These are phyloP conservation scores for Rheum nobile DNA, from an alignment of 148 eudicot genomes.

Conservation along the genomic window DNA sequence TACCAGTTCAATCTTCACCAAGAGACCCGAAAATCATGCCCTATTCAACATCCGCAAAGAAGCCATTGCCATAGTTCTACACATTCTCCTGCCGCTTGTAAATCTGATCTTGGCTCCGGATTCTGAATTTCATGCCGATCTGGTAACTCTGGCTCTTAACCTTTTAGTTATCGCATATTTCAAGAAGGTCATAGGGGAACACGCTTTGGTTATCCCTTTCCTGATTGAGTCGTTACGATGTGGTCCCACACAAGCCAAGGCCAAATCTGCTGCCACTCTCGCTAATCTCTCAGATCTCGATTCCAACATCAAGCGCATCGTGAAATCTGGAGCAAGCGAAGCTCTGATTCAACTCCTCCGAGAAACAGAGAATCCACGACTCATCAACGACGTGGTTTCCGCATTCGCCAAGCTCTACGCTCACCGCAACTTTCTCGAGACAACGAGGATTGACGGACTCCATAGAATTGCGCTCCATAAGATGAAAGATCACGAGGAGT, in stretches of 20 bases:
- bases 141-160: conserved; percentile 32
- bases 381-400: conserved; percentile 39
- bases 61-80: conserved; percentile 26
- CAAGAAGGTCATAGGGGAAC: conserved; percentile 26
- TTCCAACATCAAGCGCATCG: conserved; percentile 32
- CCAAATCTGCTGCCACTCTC: conserved; percentile 46
- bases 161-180: conserved; percentile 28
- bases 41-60: conserved; percentile 29
- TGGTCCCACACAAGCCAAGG: conserved; percentile 24
- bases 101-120: neutral
- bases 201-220: conserved; percentile 28
- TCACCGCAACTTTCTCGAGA: conserved; percentile 27
- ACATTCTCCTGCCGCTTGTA: conserved; percentile 25
- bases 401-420: conserved; percentile 39
- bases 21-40: conserved; percentile 15
- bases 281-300: conserved; percentile 39
- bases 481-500: conserved; percentile 11
- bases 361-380: conserved; percentile 33
- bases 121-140: conserved; percentile 38
- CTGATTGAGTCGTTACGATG: conserved; percentile 28
- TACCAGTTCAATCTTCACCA: too few relatives aligned
- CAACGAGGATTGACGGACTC: conserved; percentile 35
- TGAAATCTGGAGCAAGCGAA: conserved; percentile 24
- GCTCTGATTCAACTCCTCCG: conserved; percentile 32
- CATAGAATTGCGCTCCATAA: conserved; percentile 27